Evolutionary conservation across 805 yeast genomes (phyloP).

Genomic region (Candida peoriensis): DNA sequence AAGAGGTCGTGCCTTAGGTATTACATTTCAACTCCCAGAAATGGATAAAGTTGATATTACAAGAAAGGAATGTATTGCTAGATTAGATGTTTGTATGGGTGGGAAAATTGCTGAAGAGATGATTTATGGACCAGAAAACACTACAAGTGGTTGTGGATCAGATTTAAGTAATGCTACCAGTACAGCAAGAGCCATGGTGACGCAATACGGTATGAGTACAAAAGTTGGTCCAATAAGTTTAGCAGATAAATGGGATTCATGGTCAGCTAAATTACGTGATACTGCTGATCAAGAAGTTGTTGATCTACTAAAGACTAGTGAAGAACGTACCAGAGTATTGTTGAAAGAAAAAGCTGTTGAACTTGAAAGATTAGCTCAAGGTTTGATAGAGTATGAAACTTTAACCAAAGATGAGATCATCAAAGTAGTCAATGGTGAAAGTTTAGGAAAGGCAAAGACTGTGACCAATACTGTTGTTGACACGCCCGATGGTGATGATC

Average conservation of each 20-base stretch:
- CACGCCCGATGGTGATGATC: slow-evolving; percentile 41
- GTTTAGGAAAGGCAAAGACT: slow-evolving; percentile 60
- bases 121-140: slow-evolving; percentile 85
- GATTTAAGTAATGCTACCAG: slow-evolving; percentile 87
- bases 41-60: slow-evolving; percentile 97
- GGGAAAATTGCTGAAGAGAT: slow-evolving; percentile 97
- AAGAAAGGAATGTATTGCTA: slow-evolving; percentile 80
- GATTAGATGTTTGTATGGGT: slow-evolving; percentile 98
- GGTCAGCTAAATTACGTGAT: slow-evolving; percentile 88
- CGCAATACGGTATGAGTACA: slow-evolving; percentile 94
- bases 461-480: slow-evolving; percentile 74
- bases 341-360: slow-evolving; percentile 60
- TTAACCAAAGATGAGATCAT: slow-evolving; percentile 88
- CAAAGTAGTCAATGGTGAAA: slow-evolving; percentile 75
- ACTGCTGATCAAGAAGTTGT: slow-evolving; percentile 92
- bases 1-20: slow-evolving; percentile 93
- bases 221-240: slow-evolving; percentile 88
- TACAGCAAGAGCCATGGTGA: slow-evolving; percentile 95
- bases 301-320: slow-evolving; percentile 66
- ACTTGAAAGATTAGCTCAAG: slow-evolving; percentile 84
- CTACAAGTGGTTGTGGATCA: slow-evolving; percentile 92
- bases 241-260: slow-evolving; percentile 87
- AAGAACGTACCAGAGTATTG: slow-evolving; percentile 69
- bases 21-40: slow-evolving; percentile 96
- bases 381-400: slow-evolving; percentile 92